A percentile compares a stretch with the other conserved stretches of the same genome.
Conservation (phyloP, 176 grass and related monocot genomes). For the Puccinellia tenuiflora region DNA sequence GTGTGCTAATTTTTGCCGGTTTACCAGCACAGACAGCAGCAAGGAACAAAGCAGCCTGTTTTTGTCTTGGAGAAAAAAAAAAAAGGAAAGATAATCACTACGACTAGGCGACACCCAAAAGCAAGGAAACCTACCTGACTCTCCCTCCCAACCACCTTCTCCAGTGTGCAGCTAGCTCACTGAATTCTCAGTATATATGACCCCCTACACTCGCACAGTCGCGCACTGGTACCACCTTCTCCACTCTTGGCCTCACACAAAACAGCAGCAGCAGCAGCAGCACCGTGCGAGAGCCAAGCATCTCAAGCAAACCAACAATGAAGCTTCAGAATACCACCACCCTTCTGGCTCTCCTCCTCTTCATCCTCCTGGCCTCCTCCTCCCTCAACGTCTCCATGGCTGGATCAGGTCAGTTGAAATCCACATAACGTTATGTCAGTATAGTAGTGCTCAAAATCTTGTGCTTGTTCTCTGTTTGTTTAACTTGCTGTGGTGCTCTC, state of each 20-base stretch:
- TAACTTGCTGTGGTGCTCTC: not conserved
- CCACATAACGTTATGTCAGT: too few relatives aligned
- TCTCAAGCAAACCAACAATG: conserved; percentile 27
- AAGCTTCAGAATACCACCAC: conserved; percentile 20
- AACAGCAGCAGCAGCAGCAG: too few relatives aligned
- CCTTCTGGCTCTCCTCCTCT: conserved; percentile 16
- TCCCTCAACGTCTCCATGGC: conserved; percentile 44
- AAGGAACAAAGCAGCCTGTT: not conserved
- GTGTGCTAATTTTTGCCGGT: not conserved
- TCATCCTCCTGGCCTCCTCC: conserved; percentile 38
- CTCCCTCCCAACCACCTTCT: conserved; percentile 13
- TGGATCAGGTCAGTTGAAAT: conserved; percentile 33
- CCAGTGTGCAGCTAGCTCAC: not conserved
- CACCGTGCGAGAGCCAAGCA: not conserved
- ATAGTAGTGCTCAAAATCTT: not conserved
- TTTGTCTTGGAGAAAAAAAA: not conserved
- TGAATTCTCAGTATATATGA: conserved; percentile 37
- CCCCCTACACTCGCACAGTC: not conserved
- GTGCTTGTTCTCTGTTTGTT: not conserved
- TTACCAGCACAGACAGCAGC: not conserved
- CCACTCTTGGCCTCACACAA: not conserved
- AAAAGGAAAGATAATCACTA: not conserved
- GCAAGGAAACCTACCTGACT: not conserved
- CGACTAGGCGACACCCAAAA: not conserved
- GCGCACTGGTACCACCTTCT: not conserved